Percentiles rank a stretch among this genome's conserved stretches.
These are phyloP conservation scores for Flaveria brownii DNA, from an alignment of 129 eudicot species.

Conservation along the genomic window DNA sequence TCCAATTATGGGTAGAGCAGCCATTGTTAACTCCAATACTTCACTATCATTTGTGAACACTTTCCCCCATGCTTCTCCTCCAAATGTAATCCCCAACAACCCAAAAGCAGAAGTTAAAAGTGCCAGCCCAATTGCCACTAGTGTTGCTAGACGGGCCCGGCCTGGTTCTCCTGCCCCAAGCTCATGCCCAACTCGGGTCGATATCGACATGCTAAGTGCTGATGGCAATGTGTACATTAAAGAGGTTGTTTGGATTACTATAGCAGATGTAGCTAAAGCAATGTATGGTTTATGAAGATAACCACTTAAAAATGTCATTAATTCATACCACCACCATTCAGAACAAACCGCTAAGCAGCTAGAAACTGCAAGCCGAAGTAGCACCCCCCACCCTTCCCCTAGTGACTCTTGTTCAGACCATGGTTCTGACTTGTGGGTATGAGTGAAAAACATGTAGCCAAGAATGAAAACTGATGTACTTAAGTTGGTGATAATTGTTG, in stretches of 20 bases:
- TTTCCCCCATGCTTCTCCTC: conserved; percentile 75
- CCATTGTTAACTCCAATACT: conserved; percentile 68
- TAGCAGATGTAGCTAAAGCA: conserved; percentile 87
- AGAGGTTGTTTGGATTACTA: conserved; percentile 97
- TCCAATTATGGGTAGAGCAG: conserved; percentile 82
- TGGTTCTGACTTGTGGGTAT: conserved; percentile 38
- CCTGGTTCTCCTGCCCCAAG: conserved; percentile 89
- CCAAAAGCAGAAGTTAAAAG: conserved; percentile 65
- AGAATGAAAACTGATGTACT: conserved; percentile 56
- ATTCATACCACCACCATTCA: conserved; percentile 99
- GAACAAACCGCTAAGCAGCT: conserved; percentile 83
- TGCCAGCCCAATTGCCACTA: conserved; percentile 67
- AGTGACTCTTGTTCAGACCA: conserved; percentile 33
- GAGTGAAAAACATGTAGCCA: conserved; percentile 52
- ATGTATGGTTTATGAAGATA: conserved; percentile 75
- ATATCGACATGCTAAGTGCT: conserved; percentile 84
- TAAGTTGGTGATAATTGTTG: conserved; percentile 68
- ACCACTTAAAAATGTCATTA: conserved; percentile 88
- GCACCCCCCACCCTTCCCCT: conserved; percentile 73
- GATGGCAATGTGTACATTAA: conserved; percentile 92
- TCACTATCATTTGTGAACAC: conserved; percentile 74
- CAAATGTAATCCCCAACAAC: conserved; percentile 70
- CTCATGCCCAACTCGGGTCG: conserved; percentile 88
- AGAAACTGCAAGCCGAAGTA: conserved; percentile 70
- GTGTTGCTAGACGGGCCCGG: conserved; percentile 72